Evolutionary conservation across 345 rosid species (phyloP), one percentile per base, ranked within the genome.

Genomic region (Gossypium sturtianum): DNA sequence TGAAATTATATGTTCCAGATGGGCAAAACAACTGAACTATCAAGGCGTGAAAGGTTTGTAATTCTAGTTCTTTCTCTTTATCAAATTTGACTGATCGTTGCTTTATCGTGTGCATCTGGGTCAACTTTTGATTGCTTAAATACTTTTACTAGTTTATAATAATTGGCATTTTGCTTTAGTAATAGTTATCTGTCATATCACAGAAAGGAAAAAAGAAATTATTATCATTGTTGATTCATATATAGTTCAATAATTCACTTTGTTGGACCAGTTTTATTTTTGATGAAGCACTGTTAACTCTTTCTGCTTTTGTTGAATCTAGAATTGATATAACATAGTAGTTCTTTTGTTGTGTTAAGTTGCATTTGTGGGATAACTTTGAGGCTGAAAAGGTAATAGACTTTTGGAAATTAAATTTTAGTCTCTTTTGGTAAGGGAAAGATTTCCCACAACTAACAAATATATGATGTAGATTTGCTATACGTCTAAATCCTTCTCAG

Each of bases 1-100:
- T 45, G 51, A 25, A 62, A 11, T 47, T 60, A 27, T 23, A 25
- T 27, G 12, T 73, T 86, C 20, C 83, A 96, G 99, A 71, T 77
- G 38, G 88, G 87, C 53, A 91, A 84, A 80, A 89, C 94, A 53
- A 86, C 97, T 58, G 98, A 93, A 82, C 94, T 96, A 80, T 91
- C 99, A 7, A 91, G 98, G 89, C 97, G 97, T 66, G 98, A 96
- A 85, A 96, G 98, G 99, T 96, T 63, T 75, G 85, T 81, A 57
- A 47, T 72, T 22, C 72, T 81, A 63, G 43, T 72, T 22, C 72
- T 70, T 7, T 63, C 16, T 27, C 48, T 51, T 43, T 49, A n/a
- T 23, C n/a, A 53, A 56, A 80, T 71, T 76, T 47, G 25, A 64
- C 15, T 71, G 51, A 75, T 41, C 48, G 19, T 23, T 22, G 51